Base-by-base conservation (phyloP, 129 eudicot species). In the Arctium minus region DNA sequence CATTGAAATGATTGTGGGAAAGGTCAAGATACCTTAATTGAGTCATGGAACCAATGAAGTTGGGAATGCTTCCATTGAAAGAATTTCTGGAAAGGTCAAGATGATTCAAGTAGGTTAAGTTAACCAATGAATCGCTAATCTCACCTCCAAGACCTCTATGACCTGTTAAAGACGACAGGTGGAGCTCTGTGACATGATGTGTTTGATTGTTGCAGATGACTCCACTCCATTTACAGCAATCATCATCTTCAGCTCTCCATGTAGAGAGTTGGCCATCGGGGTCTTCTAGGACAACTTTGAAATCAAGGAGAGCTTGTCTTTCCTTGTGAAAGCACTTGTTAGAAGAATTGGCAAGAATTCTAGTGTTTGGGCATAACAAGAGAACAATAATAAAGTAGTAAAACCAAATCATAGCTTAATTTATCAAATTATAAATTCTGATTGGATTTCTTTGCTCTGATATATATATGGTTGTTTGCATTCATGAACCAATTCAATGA, bases 101-200 rank as follows among this genome's bases (percentile, higher is more conserved):
- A 53, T 79, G 50, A 8, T 60, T 80, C 60, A 87, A 69, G 17
- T 79, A 35, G 42, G 36, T 60, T 18, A 89, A 56, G 36, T 79
- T 73, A 48, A 72, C 32, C 72, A 89, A 87, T 6, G 84, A 85
- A 3, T 74, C 65, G 64, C 87, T 85, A 4, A 87, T 73, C 36
- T 76, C 72, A 86, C 88, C 86, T n/a, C n/a, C n/a, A n/a, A n/a
- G n/a, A n/a, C n/a, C n/a, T n/a, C n/a, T n/a, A n/a, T n/a, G n/a
- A n/a, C n/a, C n/a, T n/a, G n/a, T n/a, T n/a, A n/a, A n/a, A n/a
- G n/a, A n/a, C n/a, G n/a, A n/a, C n/a, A n/a, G 68, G 7, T 60
- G 0, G 1, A 60, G 29, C 68, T 60, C 3, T 60, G 44, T 71
- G 17, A 87, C 87, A 81, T 76, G 85, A 76, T 75, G 62, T 0